Evolutionary conservation across 345 rosid species (phyloP), one percentile per base, ranked within the genome.

Genomic region (Arabidopsis thaliana): DNA sequence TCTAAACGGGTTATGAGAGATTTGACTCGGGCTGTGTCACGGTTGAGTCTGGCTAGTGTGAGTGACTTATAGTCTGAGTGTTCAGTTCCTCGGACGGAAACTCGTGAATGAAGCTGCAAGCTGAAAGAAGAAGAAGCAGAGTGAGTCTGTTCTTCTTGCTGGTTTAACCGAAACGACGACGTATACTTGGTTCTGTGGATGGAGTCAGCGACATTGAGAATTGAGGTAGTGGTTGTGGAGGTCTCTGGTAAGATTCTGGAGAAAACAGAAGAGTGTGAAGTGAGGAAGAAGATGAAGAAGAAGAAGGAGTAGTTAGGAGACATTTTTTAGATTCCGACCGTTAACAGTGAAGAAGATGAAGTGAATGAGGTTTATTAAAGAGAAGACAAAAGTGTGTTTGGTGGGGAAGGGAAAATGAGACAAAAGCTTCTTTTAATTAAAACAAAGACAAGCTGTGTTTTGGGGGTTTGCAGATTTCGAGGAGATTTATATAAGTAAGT

Each of bases 11-110:
- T 64, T 0, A 7, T 12, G 67, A 93, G 87, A 6, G 89, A 86
- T 44, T 60, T 81, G 64, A 86, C 93, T 62, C 96, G 87, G 74
- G 84, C 83, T 7, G 89, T 78, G 87, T 93, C 98, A 1, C 97
- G 95, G 72, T 62, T 58, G 53, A 90, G 91, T 53, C 95, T 77
- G 4, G 93, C 78, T 30, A 85, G 69, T 14, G 87, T 83, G 52
- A 90, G 80, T 9, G 96, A 86, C 37, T 74, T 90, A 82, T 90
- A 89, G 85, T 89, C 91, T 33, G 7, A 2, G 16, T 85, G 88
- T 25, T 72, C 48, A 38, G 73, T n/a, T 65, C 72, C 77, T 5
- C 51, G 78, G 30, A 90, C 40, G 0, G 88, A 82, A 64, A 71
- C 65, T 70, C 96, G 82, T 0, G 98, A 22, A 69, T 73, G 90